Evolutionary conservation across 2,329 filamentous ascomycete genomes (phyloP).

Genomic region (Acrodontium crateriforme): DNA sequence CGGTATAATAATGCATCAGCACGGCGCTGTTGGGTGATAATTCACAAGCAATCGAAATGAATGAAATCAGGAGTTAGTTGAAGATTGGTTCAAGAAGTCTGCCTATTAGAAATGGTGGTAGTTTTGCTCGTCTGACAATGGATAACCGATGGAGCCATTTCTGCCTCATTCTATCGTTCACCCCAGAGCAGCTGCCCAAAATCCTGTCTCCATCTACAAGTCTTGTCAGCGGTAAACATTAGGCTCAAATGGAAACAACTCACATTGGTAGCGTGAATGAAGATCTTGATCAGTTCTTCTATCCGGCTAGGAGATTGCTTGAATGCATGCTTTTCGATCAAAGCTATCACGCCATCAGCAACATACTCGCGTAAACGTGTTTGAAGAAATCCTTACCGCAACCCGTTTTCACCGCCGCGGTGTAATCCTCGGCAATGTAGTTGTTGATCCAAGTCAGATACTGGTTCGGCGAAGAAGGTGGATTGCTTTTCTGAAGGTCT

Average conservation of each 20-base stretch:
- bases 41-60: too few relatives aligned
- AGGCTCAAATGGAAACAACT: constrained; percentile 14
- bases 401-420: constrained; percentile 55
- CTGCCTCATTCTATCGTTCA: too few relatives aligned
- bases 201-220: constrained; percentile 54
- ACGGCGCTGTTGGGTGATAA: too few relatives aligned
- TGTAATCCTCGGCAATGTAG: constrained; percentile 71
- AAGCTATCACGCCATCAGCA: constrained; percentile 30
- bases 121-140: too few relatives aligned
- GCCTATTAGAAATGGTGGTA: too few relatives aligned
- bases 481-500: constrained; percentile 42
- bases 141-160: too few relatives aligned
- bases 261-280: constrained; percentile 75
- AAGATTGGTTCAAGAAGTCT: too few relatives aligned
- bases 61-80: too few relatives aligned
- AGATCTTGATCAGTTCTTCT: constrained; percentile 72
- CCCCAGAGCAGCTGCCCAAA: too few relatives aligned
- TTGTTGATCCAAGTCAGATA: constrained; percentile 91
- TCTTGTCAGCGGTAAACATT: constrained; percentile 1
- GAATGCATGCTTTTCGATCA: constrained; percentile 64
- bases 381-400: constrained; percentile 39
- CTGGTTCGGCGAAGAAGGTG: constrained; percentile 21
- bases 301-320: constrained; percentile 60
- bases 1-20: too few relatives aligned
- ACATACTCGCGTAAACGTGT: constrained; percentile 1